A percentile compares a stretch with the other conserved stretches of the same genome.
Evolutionary conservation across 768 basidiomycete genomes (phyloP).

Genomic region (Amanita inopinata): DNA sequence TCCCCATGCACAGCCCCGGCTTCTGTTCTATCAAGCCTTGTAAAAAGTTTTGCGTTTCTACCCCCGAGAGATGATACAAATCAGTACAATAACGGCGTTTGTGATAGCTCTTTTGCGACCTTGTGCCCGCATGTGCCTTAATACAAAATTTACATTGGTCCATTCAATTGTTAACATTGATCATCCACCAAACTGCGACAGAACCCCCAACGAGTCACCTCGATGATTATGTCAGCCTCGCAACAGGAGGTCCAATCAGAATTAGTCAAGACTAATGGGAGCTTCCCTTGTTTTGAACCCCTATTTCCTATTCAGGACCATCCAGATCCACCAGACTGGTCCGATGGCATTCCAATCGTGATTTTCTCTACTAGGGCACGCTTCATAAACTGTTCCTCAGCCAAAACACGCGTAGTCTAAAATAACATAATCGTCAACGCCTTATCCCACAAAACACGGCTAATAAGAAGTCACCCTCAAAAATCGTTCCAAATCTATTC

Average conservation of each 20-base stretch:
- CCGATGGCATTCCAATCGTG: constrained; percentile 45
- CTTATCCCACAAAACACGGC: constrained; percentile 11
- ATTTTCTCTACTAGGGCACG: constrained; percentile 93
- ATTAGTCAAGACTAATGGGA: background rate
- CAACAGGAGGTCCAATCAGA: too few relatives aligned
- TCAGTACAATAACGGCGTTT: too few relatives aligned
- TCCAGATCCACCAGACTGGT: constrained; percentile 30
- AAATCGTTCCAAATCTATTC: constrained; percentile 92
- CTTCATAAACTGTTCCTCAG: constrained; percentile 96
- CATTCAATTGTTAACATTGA: constrained; percentile 1
- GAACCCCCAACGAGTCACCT: too few relatives aligned
- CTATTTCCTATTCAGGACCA: constrained; percentile 22
- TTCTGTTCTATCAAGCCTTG: too few relatives aligned
- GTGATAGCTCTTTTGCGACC: too few relatives aligned
- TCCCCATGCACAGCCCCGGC: background rate
- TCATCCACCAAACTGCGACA: too few relatives aligned
- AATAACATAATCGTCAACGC: constrained; percentile 10
- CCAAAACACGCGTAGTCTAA: constrained; percentile 76
- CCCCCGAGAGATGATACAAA: too few relatives aligned
- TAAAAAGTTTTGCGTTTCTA: too few relatives aligned
- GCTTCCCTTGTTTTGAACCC: constrained; percentile 17
- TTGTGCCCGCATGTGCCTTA: constrained; percentile 2
- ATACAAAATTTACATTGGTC: constrained; percentile 6
- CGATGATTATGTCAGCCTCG: too few relatives aligned
- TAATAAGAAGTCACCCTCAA: constrained; percentile 58